phyloP scores from a whole-genome alignment of 768 basidiomycete species.

The Pleurotus giganteus region DNA sequence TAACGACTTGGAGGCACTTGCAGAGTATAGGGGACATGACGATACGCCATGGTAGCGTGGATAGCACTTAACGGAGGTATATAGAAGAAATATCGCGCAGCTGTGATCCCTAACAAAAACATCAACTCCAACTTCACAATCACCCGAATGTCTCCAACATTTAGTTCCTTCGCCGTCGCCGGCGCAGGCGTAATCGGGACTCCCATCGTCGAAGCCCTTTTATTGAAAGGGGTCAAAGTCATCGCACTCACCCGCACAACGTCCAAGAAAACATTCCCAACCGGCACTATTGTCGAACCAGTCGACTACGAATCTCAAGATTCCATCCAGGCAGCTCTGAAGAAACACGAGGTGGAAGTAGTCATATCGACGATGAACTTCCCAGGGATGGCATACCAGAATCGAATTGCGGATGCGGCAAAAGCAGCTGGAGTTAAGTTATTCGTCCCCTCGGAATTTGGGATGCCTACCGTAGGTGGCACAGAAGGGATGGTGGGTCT shows the following conservation, averaged over 20 bases:
- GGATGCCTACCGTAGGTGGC: constrained; percentile 30
- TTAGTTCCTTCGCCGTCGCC: constrained; percentile 30
- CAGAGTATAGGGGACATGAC: too few relatives aligned
- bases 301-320: constrained; percentile 26
- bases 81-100: too few relatives aligned
- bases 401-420: constrained; percentile 30
- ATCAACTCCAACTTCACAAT: not conserved
- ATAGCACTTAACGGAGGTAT: too few relatives aligned
- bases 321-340: constrained; percentile 23
- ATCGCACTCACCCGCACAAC: constrained; percentile 17
- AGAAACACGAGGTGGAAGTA: constrained; percentile 30
- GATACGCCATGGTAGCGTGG: too few relatives aligned
- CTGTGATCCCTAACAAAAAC: too few relatives aligned
- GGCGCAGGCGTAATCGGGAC: constrained; percentile 30
- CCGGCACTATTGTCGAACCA: constrained; percentile 22
- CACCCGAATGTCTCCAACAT: constrained; percentile 11
- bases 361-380: constrained; percentile 30
- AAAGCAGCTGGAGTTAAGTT: constrained; percentile 33
- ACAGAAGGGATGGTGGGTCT: constrained; percentile 20
- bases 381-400: constrained; percentile 21
- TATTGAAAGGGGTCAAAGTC: constrained; percentile 7
- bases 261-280: constrained; percentile 11
- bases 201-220: constrained; percentile 18
- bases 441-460: constrained; percentile 38
- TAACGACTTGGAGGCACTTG: too few relatives aligned